Evolutionary conservation across 345 rosid genomes (phyloP), one percentile per base, ranked within the genome.

Genomic region (Populus pruinosa): DNA sequence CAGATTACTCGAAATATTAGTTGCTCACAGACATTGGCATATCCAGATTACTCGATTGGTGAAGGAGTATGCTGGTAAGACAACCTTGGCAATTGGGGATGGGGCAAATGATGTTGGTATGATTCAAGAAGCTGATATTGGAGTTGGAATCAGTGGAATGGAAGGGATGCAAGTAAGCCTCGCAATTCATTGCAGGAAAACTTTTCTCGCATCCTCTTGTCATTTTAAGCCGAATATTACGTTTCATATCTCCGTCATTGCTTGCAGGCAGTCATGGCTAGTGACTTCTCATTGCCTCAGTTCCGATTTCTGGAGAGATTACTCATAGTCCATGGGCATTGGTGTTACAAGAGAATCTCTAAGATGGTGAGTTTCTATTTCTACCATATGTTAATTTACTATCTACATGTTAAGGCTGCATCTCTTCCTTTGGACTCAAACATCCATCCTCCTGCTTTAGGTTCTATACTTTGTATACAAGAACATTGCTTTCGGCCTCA

Each of bases 111-210:
- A 93, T 78, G 94, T 91, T 50, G 90, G 98, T 69, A 93, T 93
- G 96, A 93, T 93, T 87, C 98, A 93, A 86, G 98, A 90, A 91
- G 98, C 98, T 17, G 98, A 91, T 78, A 91, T 93, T 73, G 97
- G 97, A 70, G 87, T 93, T 35, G 96, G 97, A 14, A 93, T 93
- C 82, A 93, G 96, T 67, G 98, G 98, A 33, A 85, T 90, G 84
- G 98, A 93, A 83, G 96, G 98, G 76, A 93, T 90, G 98, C 98
- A 91, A 89, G 97, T 92, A 73, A 83, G 68, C 35, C 44, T 44
- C 75, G 55, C 2, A 65, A 39, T 36, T 36, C 21, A 8, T 68
- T 12, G 33, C 69, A 14, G 17, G 38, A 36, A 31, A 65, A 31
- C 31, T 21, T 39, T 27, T 38, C 27, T 23, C 17, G 16, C 50